Conservation (phyloP, 1,139 yeast species). For the Saccharomycopsis hybrid region DNA sequence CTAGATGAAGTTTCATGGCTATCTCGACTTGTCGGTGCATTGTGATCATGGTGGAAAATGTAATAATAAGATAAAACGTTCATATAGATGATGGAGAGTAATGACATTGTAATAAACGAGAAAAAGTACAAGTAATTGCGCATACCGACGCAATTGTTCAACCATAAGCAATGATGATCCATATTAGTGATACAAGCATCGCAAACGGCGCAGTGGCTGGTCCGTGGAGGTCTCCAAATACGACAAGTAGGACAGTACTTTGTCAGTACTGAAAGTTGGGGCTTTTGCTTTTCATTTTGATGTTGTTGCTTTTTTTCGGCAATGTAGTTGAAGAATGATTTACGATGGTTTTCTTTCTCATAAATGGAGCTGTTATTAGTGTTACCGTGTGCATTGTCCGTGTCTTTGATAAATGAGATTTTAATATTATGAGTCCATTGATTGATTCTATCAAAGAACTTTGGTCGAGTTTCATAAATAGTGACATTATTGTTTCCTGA, state of each 20-base stretch:
- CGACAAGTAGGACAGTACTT: slow-evolving; percentile 57
- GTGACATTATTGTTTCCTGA: background rate
- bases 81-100: slow-evolving; percentile 25
- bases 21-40: slow-evolving; percentile 22
- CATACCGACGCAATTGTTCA: slow-evolving; percentile 72
- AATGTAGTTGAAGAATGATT: no score
- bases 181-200: slow-evolving; percentile 50
- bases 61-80: slow-evolving; percentile 32
- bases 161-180: slow-evolving; percentile 81
- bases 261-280: slow-evolving; percentile 34
- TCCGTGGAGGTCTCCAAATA: slow-evolving; percentile 63
- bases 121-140: slow-evolving; percentile 59
- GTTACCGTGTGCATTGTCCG: no score
- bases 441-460: no score
- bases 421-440: no score
- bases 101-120: slow-evolving; percentile 36
- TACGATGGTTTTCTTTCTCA: no score
- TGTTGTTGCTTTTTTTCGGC: no score
- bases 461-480: no score
- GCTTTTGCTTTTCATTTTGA: background rate
- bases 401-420: no score
- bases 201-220: slow-evolving; percentile 66
- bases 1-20: slow-evolving; percentile 26
- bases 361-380: no score
- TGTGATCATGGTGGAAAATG: slow-evolving; percentile 31